These are phyloP conservation scores for Quercus rubra DNA, from an alignment of 306 rosid genomes.

Conservation along the genomic window DNA sequence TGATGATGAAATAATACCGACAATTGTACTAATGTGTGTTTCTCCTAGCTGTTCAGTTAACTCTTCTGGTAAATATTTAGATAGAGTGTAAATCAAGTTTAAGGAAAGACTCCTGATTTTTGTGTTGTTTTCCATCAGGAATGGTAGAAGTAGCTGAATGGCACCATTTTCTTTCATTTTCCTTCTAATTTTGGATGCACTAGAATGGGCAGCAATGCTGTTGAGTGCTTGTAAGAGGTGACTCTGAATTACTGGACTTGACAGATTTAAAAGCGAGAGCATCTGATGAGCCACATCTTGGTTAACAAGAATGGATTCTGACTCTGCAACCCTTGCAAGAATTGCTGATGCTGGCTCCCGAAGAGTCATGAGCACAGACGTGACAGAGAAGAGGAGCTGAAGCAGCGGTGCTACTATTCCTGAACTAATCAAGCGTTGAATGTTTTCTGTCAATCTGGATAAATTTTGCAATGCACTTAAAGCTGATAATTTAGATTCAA, in stretches of 20 bases:
- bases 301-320: conserved; percentile 62
- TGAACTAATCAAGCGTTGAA: conserved; percentile 53
- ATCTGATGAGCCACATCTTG: conserved; percentile 72
- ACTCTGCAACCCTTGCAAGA: conserved; percentile 78
- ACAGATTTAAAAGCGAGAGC: conserved; percentile 83
- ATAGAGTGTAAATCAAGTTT: conserved; percentile 60
- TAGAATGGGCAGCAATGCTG: conserved; percentile 63
- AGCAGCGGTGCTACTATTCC: conserved; percentile 65
- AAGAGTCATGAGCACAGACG: conserved; percentile 88
- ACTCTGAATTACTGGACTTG: conserved; percentile 71
- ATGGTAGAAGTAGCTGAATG: conserved; percentile 71
- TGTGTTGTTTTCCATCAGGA: conserved; percentile 53
- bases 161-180: conserved; percentile 82
- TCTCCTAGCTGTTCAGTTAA: conserved; percentile 68
- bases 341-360: conserved; percentile 88
- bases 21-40: conserved; percentile 39
- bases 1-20: conserved; percentile 50
- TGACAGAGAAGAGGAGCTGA: conserved; percentile 90
- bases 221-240: conserved; percentile 79
- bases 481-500: conserved; percentile 84
- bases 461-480: conserved; percentile 80
- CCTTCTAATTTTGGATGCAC: conserved; percentile 55
- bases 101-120: conserved; percentile 52
- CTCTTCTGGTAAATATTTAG: conserved; percentile 65
- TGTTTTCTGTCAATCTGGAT: conserved; percentile 57